Evolutionary conservation across 2,329 filamentous ascomycete genomes (phyloP).

Genomic region (Colletotrichum sp.): DNA sequence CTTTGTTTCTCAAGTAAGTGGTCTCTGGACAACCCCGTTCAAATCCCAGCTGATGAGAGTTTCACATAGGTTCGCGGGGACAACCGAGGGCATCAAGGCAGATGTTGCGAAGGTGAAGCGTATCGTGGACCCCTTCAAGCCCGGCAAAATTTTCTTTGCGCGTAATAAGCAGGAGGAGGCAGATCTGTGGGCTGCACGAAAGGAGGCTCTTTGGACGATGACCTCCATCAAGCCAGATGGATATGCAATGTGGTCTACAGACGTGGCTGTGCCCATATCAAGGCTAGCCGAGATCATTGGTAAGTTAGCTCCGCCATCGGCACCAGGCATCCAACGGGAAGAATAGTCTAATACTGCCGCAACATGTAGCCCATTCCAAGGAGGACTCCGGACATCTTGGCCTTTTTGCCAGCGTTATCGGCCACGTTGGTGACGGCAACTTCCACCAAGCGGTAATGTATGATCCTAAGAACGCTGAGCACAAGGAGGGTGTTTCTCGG

Average conservation of each 20-base stretch:
- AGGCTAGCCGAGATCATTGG: slow-evolving; percentile 72
- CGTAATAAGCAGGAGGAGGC: slow-evolving; percentile 66
- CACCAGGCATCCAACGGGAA: background rate
- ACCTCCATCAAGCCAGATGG: slow-evolving; percentile 67
- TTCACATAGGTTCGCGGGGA: slow-evolving; percentile 62
- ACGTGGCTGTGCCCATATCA: slow-evolving; percentile 80
- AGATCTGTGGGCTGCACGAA: slow-evolving; percentile 78
- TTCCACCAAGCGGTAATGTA: slow-evolving; percentile 63
- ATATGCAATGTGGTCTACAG: slow-evolving; percentile 77
- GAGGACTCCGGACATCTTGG: slow-evolving; percentile 67
- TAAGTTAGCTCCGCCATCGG: slow-evolving; percentile 13
- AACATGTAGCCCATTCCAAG: slow-evolving; percentile 62
- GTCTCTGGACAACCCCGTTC: background rate
- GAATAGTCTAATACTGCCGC: rapidly evolving
- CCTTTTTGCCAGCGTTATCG: slow-evolving; percentile 69
- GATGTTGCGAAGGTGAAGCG: slow-evolving; percentile 62
- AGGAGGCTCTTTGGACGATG: slow-evolving; percentile 76
- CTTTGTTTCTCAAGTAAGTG: slow-evolving; percentile 71
- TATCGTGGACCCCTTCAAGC: slow-evolving; percentile 54
- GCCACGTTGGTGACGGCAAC: slow-evolving; percentile 78
- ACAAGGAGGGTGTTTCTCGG: slow-evolving; percentile 52
- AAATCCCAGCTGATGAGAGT: background rate
- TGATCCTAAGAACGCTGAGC: slow-evolving; percentile 56
- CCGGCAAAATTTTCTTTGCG: slow-evolving; percentile 72
- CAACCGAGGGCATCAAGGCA: slow-evolving; percentile 62